Percentiles rank a stretch among this genome's conserved stretches.
Evolutionary conservation across 192 early-diverging fungal genomes (phyloP).

Genomic region (Helicostylum pulchrum): DNA sequence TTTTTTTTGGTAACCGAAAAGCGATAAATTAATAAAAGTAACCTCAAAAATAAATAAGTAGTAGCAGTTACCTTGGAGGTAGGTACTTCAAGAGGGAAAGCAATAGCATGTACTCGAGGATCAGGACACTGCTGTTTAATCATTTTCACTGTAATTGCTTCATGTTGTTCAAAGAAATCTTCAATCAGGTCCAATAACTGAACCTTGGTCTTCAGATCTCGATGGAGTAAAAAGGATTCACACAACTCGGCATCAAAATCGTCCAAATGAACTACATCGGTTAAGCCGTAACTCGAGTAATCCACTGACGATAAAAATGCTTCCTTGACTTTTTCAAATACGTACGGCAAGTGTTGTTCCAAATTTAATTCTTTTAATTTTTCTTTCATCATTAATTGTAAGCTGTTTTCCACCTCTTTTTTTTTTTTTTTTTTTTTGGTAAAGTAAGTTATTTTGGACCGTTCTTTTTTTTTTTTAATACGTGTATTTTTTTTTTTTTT

Average conservation of each 20-base stretch:
- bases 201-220: conserved; percentile 50
- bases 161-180: conserved; percentile 52
- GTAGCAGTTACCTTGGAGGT: conserved; percentile 43
- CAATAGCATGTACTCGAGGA: conserved; percentile 20
- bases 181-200: conserved; percentile 47
- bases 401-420: conserved; percentile 49
- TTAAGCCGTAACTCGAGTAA: conserved; percentile 56
- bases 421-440: too few relatives aligned
- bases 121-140: conserved; percentile 24
- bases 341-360: conserved; percentile 45
- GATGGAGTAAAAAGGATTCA: conserved; percentile 43
- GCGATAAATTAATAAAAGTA: too few relatives aligned
- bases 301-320: conserved; percentile 53
- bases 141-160: conserved; percentile 42
- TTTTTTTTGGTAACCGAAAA: too few relatives aligned
- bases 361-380: conserved; percentile 43
- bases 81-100: conserved; percentile 45
- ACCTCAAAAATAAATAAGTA: too few relatives aligned
- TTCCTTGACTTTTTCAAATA: conserved; percentile 44
- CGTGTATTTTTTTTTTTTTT: not conserved
- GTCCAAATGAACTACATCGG: conserved; percentile 52
- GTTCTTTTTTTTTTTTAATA: too few relatives aligned
- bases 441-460: not conserved
- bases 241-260: conserved; percentile 47
- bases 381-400: conserved; percentile 38